These are phyloP conservation scores for Hapsidospora chrysogenum DNA, from an alignment of 495 filamentous ascomycete genomes.

Conservation along the genomic window DNA sequence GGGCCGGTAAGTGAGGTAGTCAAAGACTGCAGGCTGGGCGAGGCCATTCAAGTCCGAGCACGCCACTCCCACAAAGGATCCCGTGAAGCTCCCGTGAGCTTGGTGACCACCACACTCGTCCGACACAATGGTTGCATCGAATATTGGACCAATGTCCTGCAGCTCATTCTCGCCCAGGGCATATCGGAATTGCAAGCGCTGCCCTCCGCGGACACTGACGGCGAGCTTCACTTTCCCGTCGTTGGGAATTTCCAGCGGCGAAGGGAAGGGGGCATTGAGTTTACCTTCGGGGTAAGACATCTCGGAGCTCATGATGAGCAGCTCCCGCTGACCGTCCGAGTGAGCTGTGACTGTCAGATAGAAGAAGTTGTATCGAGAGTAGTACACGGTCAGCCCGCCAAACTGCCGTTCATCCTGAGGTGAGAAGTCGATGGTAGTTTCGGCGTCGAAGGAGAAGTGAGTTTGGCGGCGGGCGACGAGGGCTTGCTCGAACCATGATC, in stretches of 20 bases:
- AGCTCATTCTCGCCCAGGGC: constrained; percentile 18
- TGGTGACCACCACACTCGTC: constrained; percentile 42
- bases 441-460: constrained; percentile 39
- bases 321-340: constrained; percentile 32
- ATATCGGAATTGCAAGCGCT: constrained; percentile 33
- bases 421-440: constrained; percentile 33
- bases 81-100: constrained; percentile 38
- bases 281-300: constrained; percentile 29
- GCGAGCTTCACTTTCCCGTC: constrained; percentile 32
- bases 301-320: constrained; percentile 33
- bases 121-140: constrained; percentile 33
- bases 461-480: constrained; percentile 34
- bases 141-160: constrained; percentile 31
- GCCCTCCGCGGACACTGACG: constrained; percentile 27
- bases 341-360: constrained; percentile 38
- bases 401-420: constrained; percentile 37
- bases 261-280: constrained; percentile 15
- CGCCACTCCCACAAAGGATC: constrained; percentile 37
- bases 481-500: constrained; percentile 39
- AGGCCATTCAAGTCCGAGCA: constrained; percentile 36
- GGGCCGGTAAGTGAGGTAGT: constrained; percentile 33
- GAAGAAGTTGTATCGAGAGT: constrained; percentile 42
- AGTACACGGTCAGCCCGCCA: constrained; percentile 38
- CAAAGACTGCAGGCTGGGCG: constrained; percentile 26
- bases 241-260: constrained; percentile 25